Evolutionary conservation across 129 eudicot species (phyloP), one percentile per base, ranked within the genome.

Genomic region (Logfia minima): DNA sequence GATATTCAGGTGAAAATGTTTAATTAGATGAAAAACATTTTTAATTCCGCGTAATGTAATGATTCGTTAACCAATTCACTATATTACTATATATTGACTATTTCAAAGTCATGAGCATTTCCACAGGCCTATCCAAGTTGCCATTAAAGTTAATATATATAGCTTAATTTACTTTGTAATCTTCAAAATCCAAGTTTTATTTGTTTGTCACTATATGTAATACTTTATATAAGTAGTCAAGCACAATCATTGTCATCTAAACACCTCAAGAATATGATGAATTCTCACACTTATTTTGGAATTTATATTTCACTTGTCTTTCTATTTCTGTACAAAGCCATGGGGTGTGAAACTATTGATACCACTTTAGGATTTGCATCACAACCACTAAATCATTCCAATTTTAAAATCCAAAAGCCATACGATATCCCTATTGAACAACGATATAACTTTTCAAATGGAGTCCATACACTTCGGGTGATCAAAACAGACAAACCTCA

Each of bases 391-490:
- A 79, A 80, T 37, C 72, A 75, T 3, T 81, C 90, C 18, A 77
- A 78, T 75, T 81, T 77, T 2, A 53, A 23, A 3, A 67, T 86
- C 22, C 87, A 86, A 41, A 74, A 28, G 75, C 87, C 90, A 24
- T 81, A 80, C 8, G 55, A 86, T 14, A 18, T 86, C 3, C 77
- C 87, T 2, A n/a, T 66, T n/a, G 29, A 74, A n/a, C 74, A 82
- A 51, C 73, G 91, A 67, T 87, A 87, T 45, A 79, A 17, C 23
- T 84, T 68, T 67, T 22, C 34, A 0, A 0, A 80, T 26, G 88
- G 88, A 39, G 87, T 87, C 69, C 85, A 84, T 68, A 77, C 74
- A 45, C 82, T 84, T 71, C 82, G 91, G 91, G 91, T 87, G 41
- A 35, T 72, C 55, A 56, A 74, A 29, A 72, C 85, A 0, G 88